Evolutionary conservation across 495 filamentous ascomycete genomes (phyloP), one percentile per base, ranked within the genome.

Genomic region (Parmelia sp.): DNA sequence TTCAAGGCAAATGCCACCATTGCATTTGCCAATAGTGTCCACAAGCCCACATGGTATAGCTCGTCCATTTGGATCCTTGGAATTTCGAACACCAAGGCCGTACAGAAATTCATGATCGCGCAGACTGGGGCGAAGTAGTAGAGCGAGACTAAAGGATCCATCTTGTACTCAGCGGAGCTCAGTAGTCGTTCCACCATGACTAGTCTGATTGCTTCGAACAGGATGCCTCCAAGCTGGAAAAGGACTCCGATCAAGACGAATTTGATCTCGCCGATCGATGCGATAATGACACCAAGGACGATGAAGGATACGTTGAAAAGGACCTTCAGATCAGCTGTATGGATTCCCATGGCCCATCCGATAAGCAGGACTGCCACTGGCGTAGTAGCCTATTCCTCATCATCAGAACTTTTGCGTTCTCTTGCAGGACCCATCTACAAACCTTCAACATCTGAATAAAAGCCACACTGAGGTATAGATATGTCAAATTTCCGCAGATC

Each of bases 371-470:
- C 86, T 31, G 84, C 82, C 21, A 88, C 87, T 33, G 89, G 87
- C 14, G 84, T 87, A 27, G 82, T 81, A 61, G 88, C 85, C 84
- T 86, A 57, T 35, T 31, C 2, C 31, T 14, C 7, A 29, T 57
- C 12, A 62, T 60, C 44, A 51, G 62, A 40, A 56, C 27, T 61
- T 37, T 19, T 21, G 51, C 59, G 21, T 23, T 3, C 35, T 47
- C 35, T 4, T 39, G 25, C 25, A 51, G 17, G 15, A 33, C 19
- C n/a, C 17, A 40, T 15, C 6, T 11, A 64, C 74, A 21, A 69
- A 86, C 85, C 82, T 92, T 92, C 65, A 91, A 80, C 87, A 92
- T 91, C 76, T 92, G 89, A 69, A 90, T 90, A 74, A 92, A 92
- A 33, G 87, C 79, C 7, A 92, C 88, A 67, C 82, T 86, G 21